phyloP scores from a whole-genome alignment of 2,329 filamentous ascomycete genomes.

The Ophiostoma sp. region DNA sequence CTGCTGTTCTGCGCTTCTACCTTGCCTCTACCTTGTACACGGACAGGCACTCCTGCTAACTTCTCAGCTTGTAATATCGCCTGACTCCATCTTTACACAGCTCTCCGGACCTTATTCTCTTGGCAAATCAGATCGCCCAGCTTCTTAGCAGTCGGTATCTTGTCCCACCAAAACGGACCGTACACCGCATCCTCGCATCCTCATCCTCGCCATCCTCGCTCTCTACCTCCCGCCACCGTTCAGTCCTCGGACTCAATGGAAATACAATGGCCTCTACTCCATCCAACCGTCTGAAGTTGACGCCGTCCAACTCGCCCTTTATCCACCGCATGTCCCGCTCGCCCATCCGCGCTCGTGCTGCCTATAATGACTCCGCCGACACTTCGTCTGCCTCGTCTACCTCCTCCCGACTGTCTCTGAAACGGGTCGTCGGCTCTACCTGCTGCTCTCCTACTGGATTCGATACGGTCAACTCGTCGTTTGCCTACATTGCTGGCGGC shows the following conservation, averaged over 20 bases:
- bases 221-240: slow-evolving; percentile 26
- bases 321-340: slow-evolving; percentile 58
- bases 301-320: slow-evolving; percentile 72
- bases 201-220: not conserved
- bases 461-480: slow-evolving; percentile 69
- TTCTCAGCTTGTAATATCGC: not conserved
- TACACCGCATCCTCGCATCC: not conserved
- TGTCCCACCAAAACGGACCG: not conserved
- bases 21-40: too few relatives aligned
- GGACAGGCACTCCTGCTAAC: not conserved
- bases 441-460: slow-evolving; percentile 80
- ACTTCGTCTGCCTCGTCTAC: slow-evolving; percentile 13
- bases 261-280: slow-evolving; percentile 55
- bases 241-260: slow-evolving; percentile 41
- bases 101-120: not conserved
- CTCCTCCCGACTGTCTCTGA: slow-evolving; percentile 63
- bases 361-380: slow-evolving; percentile 36
- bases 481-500: slow-evolving; percentile 88
- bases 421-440: slow-evolving; percentile 85
- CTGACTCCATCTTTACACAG: not conserved
- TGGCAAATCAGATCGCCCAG: not conserved
- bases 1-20: not conserved
- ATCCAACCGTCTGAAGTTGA: slow-evolving; percentile 59
- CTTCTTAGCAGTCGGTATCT: not conserved
- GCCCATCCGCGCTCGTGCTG: slow-evolving; percentile 47